A percentile compares a stretch with the other conserved stretches of the same genome.
Evolutionary conservation across 768 basidiomycete species (phyloP).

Genomic region (Suillus hirtellus): DNA sequence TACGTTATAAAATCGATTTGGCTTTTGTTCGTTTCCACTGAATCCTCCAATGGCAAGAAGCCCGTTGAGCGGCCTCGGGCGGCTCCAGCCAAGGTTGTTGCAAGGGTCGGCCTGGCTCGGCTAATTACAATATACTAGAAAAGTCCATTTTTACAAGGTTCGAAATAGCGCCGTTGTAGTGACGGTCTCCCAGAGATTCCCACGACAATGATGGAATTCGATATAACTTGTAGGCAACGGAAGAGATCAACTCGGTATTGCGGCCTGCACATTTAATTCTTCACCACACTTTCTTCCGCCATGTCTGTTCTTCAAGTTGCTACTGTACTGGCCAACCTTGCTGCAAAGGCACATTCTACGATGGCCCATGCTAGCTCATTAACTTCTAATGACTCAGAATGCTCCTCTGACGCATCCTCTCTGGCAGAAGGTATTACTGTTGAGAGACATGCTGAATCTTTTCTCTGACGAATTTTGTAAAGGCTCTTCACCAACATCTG

Average conservation of each 20-base stretch:
- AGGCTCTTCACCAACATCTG: conserved; percentile 21
- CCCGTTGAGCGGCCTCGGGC: neutral
- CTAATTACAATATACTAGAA: neutral
- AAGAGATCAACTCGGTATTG: conserved; percentile 10
- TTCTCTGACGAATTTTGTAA: neutral
- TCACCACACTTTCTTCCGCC: conserved; percentile 15
- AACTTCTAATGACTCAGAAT: conserved; percentile 14
- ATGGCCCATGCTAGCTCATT: neutral
- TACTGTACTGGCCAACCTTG: conserved; percentile 25
- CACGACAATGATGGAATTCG: conserved; percentile 22
- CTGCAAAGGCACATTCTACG: conserved; percentile 21
- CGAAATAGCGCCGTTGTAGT: neutral
- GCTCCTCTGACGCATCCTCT: conserved; percentile 22
- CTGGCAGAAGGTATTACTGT: conserved; percentile 19
- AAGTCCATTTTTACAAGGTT: conserved; percentile 2
- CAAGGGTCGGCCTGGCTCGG: neutral
- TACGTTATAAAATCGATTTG: conserved; percentile 3
- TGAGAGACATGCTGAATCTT: neutral
- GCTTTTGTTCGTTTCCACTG: neutral
- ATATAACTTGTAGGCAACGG: conserved; percentile 37
- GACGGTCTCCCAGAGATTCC: conserved; percentile 19
- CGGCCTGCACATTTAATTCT: conserved; percentile 8
- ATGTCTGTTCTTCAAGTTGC: conserved; percentile 32
- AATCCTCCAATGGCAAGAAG: conserved; percentile 6
- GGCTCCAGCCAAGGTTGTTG: conserved; percentile 1